phyloP scores from a whole-genome alignment of 2,329 filamentous ascomycete species.

The Sporothrix variecibatus region DNA sequence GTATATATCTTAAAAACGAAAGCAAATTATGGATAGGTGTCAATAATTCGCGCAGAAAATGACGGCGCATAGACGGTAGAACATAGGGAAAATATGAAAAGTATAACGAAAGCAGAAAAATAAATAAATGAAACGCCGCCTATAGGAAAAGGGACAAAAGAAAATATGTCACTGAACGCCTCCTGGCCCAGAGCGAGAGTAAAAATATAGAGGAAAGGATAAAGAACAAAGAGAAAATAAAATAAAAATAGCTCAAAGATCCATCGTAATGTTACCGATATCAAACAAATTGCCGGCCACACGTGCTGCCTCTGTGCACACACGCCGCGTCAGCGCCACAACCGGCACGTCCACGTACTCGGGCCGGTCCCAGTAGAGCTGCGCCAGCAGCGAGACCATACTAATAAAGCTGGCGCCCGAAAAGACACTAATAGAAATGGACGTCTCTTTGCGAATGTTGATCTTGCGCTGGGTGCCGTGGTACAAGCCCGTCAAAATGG shows the following conservation, averaged over 20 bases:
- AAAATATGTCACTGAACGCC: not conserved
- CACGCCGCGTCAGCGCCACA: slow-evolving; percentile 45
- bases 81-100: not conserved
- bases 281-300: slow-evolving; percentile 31
- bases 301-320: slow-evolving; percentile 26
- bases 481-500: slow-evolving; percentile 71
- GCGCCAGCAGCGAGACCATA: slow-evolving; percentile 68
- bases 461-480: slow-evolving; percentile 77
- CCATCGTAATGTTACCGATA: slow-evolving; percentile 32
- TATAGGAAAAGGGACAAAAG: not conserved
- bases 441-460: slow-evolving; percentile 77
- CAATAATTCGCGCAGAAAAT: not conserved
- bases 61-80: not conserved
- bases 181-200: not conserved
- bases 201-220: not conserved
- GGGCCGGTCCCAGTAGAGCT: slow-evolving; percentile 64
- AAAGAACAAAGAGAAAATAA: not conserved
- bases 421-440: slow-evolving; percentile 74
- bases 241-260: slow-evolving; percentile 12
- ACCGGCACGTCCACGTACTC: slow-evolving; percentile 64
- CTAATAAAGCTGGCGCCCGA: slow-evolving; percentile 75
- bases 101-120: not conserved
- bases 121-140: not conserved
- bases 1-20: not conserved
- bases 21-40: not conserved